phyloP scores from a whole-genome alignment of 305 asterid genomes.

The Fraxinus albicans region DNA sequence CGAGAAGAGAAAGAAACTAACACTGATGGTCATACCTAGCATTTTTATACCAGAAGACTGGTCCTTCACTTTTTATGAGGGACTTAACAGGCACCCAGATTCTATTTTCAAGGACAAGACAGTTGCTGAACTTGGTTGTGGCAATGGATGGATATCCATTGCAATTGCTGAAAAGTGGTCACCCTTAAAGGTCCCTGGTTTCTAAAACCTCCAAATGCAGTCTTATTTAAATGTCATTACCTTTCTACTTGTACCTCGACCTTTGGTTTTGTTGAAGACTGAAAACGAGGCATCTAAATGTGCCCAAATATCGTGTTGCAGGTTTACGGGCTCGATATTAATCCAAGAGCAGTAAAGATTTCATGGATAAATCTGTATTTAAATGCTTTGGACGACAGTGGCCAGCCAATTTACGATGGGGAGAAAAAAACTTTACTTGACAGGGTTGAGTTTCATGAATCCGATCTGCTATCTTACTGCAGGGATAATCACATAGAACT shows the following conservation, averaged over 20 bases:
- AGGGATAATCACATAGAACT: conserved; percentile 82
- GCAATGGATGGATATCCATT: conserved; percentile 99
- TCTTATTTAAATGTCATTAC: background rate
- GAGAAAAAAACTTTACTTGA: conserved; percentile 88
- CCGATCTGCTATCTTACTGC: conserved; percentile 94
- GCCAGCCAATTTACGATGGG: conserved; percentile 77
- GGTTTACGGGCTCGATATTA: conserved; percentile 99
- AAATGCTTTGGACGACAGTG: conserved; percentile 91
- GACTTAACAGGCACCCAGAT: conserved; percentile 92
- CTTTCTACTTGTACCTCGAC: background rate
- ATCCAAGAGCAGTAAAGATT: conserved; percentile 94
- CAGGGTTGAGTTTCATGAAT: conserved; percentile 91
- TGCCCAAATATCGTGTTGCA: conserved; percentile 35
- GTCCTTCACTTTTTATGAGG: conserved; percentile 99
- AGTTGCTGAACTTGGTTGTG: conserved; percentile 96
- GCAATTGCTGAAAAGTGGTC: conserved; percentile 97
- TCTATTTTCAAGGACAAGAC: conserved; percentile 90
- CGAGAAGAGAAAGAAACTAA: conserved; percentile 76
- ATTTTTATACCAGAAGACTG: conserved; percentile 96
- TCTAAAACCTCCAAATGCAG: conserved; percentile 12
- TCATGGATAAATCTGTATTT: conserved; percentile 97
- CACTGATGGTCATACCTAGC: conserved; percentile 96
- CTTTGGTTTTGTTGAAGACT: conserved; percentile 5
- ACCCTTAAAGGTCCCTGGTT: conserved; percentile 64
- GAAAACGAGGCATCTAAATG: conserved; percentile 18